Evolutionary conservation across 2,329 filamentous ascomycete genomes (phyloP), one percentile per base, ranked within the genome.

Genomic region (Torrubiella hemipterigena): DNA sequence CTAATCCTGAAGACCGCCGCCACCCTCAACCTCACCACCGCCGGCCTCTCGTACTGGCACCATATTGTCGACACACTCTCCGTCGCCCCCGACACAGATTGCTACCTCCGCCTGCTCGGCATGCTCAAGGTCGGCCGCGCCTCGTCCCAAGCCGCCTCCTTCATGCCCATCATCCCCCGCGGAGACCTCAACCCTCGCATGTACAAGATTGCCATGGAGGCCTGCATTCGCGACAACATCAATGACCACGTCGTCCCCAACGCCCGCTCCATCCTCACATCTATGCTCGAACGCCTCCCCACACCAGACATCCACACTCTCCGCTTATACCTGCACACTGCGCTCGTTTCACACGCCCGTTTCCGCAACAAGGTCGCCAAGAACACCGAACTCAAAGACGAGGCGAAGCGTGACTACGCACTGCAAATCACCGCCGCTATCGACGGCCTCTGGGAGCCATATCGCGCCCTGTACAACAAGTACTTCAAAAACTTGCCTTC

Each of bases 41-140:
- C 70, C n/a, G 81, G 75, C n/a, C 56, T 69, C 31, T 66, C 66
- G 19, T 96, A 95, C 54, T 96, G 87, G 87, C 61, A 78, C 13
- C 49, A 78, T 6, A 59, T 95, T 35, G 81, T 78, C 6, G 51
- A 62, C 3, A 54, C 64, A 10, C 67, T 74, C 49, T 56, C 57
- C n/a, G 56, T 95, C 36, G 49, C 60, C 3, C 86, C 89, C 1
- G 87, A 95, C 49, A 45, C 61, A 7, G 67, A 77, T 39, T 86
- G 84, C 48, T 81, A 77, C 56, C 63, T 75, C 40, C 61, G 65
- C 40, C 77, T 84, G 45, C 63, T 95, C 12, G 69, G 73, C 32
- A 54, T 82, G 25, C 66, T 91, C 21, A 72, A 75, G 31, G 52
- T 68, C 20, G 73, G 71, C 25, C 77, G 79, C 36, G 69, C 77